Percentiles rank a stretch among this genome's conserved stretches.
Evolutionary conservation across 2,329 filamentous ascomycete genomes (phyloP).

Genomic region (Aspergillus texensis): DNA sequence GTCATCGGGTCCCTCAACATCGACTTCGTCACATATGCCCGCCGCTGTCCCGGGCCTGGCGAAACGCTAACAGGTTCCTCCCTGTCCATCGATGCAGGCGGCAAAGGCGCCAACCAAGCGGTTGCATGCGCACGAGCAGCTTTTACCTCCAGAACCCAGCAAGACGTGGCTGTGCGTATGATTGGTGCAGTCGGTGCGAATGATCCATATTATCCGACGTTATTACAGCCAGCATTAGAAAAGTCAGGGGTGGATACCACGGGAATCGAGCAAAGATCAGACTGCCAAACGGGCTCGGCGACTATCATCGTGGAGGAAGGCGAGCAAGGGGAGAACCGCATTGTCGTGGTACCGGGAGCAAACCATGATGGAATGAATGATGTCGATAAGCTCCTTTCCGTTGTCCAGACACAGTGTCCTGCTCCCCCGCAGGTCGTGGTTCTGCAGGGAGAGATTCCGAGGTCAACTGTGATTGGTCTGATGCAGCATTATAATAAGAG

Average conservation of each 20-base stretch:
- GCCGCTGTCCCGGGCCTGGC: constrained; percentile 78
- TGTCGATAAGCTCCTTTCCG: constrained; percentile 40
- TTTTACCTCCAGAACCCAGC: constrained; percentile 14
- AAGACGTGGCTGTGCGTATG: constrained; percentile 62
- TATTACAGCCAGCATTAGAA: constrained; percentile 61
- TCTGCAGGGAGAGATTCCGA: constrained; percentile 75
- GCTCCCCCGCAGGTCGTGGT: constrained; percentile 65
- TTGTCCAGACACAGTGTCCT: constrained; percentile 30
- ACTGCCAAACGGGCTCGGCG: constrained; percentile 67
- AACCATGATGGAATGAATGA: constrained; percentile 57
- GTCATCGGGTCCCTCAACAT: constrained; percentile 93
- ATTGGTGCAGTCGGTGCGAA: constrained; percentile 68
- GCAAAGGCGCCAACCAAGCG: constrained; percentile 95
- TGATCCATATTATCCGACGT: constrained; percentile 64
- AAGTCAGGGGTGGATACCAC: constrained; percentile 64
- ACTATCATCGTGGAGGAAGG: constrained; percentile 75
- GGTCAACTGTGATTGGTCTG: constrained; percentile 66
- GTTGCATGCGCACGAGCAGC: constrained; percentile 73
- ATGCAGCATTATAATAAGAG: constrained; percentile 39
- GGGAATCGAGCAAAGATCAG: constrained; percentile 52
- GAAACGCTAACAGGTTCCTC: constrained; percentile 82
- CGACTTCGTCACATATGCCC: constrained; percentile 85
- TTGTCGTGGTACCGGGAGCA: constrained; percentile 71
- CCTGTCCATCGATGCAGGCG: constrained; percentile 80
- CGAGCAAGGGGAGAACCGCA: constrained; percentile 71